Base-by-base conservation (phyloP, 2,329 filamentous ascomycete species). In the Phyllosticta ampelicida region DNA sequence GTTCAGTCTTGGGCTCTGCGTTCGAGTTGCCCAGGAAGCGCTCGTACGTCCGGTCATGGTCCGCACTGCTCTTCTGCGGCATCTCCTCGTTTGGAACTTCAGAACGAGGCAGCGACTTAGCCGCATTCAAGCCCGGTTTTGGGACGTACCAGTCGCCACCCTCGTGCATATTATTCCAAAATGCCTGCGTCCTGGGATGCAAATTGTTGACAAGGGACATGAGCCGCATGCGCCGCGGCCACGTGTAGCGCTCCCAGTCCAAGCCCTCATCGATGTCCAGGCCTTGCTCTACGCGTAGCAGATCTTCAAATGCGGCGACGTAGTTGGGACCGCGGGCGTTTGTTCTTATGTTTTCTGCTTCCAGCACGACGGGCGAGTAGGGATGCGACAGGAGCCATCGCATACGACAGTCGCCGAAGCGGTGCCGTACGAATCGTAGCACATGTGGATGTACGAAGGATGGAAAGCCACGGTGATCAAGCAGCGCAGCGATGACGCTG, bases 291-390 rank as follows among this genome's bases (percentile, higher is more conserved):
- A 79, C 70, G 53, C 74, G 74, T 16, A 84, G 62, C 9, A 85
- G 73, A 63, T 85, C 82, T 63, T 84, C 80, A 62, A 82, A 84
- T 0, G 82, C 81, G 54, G 78, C 77, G 16, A 52, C 28, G 19
- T 54, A 58, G 16, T 48, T 23, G 13, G 56, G 78, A 74, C 80
- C 81, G 83, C 29, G 73, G 73, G 71, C 62, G 62, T 73, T 68
- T 59, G 71, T 58, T 51, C 67, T 61, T 66, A 70, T 26, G 64
- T 74, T 66, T 60, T 79, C 70, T n/a, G 72, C 68, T 63, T 83
- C 80, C 1, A 83, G 68, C 18, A 74, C 68, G n/a, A 79, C 65
- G 0, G 80, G 81, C 1, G 81, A 84, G 66, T 84, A 84, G 11
- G 53, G 50, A 18, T 56, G 52, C 57, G 36, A 18, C 9, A 53